These are phyloP conservation scores for Penicillium sp. DNA, from an alignment of 2,329 filamentous ascomycete genomes.

Conservation along the genomic window DNA sequence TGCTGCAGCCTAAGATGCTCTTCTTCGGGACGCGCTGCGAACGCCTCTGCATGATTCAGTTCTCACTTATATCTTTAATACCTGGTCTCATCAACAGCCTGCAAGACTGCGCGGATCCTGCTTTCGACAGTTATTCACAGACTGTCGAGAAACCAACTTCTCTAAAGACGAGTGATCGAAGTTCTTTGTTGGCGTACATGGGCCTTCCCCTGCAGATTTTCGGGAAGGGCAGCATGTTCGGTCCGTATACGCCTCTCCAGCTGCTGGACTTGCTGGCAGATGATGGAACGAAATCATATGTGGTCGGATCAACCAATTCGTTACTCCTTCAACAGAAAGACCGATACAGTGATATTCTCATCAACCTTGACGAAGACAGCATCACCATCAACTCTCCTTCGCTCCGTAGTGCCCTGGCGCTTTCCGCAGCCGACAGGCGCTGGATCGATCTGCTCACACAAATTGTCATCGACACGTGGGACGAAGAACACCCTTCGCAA, in stretches of 20 bases:
- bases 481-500: slow-evolving; percentile 78
- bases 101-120: slow-evolving; percentile 94
- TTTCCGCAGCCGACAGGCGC: slow-evolving; percentile 81
- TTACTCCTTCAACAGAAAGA: slow-evolving; percentile 90
- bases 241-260: slow-evolving; percentile 93
- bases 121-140: slow-evolving; percentile 77
- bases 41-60: slow-evolving; percentile 95
- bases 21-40: slow-evolving; percentile 98
- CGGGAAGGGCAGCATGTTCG: slow-evolving; percentile 91
- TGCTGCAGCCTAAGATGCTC: slow-evolving; percentile 97
- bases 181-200: slow-evolving; percentile 88
- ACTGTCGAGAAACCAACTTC: slow-evolving; percentile 73
- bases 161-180: slow-evolving; percentile 84
- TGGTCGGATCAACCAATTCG: slow-evolving; percentile 95
- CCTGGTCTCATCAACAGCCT: slow-evolving; percentile 85
- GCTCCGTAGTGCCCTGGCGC: slow-evolving; percentile 67
- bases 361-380: slow-evolving; percentile 87
- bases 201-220: slow-evolving; percentile 92
- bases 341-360: slow-evolving; percentile 90
- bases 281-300: slow-evolving; percentile 91
- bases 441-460: slow-evolving; percentile 97
- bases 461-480: slow-evolving; percentile 94
- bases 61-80: slow-evolving; percentile 91
- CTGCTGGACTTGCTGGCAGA: slow-evolving; percentile 92
- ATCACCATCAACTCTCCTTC: slow-evolving; percentile 80